Evolutionary conservation across 768 basidiomycete species (phyloP).

Genomic region (Termitomyces sp.): DNA sequence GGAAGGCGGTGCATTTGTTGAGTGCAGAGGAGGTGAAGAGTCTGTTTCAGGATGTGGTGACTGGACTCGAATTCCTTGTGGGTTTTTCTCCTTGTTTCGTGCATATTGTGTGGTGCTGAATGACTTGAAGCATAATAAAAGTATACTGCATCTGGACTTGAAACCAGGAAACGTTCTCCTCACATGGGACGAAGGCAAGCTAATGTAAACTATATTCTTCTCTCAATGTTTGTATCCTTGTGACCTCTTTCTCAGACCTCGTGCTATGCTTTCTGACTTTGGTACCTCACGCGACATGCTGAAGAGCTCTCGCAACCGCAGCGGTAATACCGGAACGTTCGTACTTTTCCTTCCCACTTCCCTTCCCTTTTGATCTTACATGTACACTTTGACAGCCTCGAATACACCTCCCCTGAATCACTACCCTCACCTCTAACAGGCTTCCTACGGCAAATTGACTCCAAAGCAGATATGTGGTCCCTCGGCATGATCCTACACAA

Average conservation of each 20-base stretch:
- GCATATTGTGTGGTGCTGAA: conserved; percentile 1
- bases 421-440: conserved; percentile 67
- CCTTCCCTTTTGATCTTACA: neutral
- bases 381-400: conserved; percentile 47
- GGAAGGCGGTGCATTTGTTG: conserved; percentile 80
- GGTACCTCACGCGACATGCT: conserved; percentile 93
- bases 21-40: conserved; percentile 81
- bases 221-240: neutral
- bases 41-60: conserved; percentile 79
- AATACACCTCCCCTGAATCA: conserved; percentile 88
- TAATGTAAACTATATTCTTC: conserved; percentile 53
- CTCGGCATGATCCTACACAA: conserved; percentile 96
- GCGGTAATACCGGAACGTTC: conserved; percentile 94
- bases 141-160: conserved; percentile 89
- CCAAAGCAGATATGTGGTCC: conserved; percentile 96
- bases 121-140: conserved; percentile 60
- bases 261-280: conserved; percentile 95
- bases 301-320: conserved; percentile 58
- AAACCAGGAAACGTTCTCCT: conserved; percentile 93
- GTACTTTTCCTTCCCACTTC: conserved; percentile 49
- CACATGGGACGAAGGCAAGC: conserved; percentile 83
- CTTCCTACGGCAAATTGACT: conserved; percentile 66
- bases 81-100: conserved; percentile 17
- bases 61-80: conserved; percentile 87
- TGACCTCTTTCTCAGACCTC: conserved; percentile 50